Evolutionary conservation across 2,329 filamentous ascomycete genomes (phyloP), one percentile per base, ranked within the genome.

Genomic region (Beauveria asiatica): DNA sequence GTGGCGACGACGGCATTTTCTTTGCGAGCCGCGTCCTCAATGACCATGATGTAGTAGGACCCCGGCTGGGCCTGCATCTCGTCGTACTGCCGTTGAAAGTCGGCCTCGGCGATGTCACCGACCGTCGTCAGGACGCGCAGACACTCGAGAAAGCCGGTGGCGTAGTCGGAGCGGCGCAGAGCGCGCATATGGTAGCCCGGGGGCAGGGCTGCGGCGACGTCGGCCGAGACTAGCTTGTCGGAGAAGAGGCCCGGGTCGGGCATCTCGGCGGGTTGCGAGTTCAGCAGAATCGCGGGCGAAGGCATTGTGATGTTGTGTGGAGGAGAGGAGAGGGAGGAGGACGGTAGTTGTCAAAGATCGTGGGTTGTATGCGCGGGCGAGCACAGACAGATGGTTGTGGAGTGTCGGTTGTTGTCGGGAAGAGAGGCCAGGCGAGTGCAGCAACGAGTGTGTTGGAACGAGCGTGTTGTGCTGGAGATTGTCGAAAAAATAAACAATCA

Each of bases 121-220:
- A 97, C 93, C 8, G 90, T 94, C 2, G 94, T 97, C 68, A 99
- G 80, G 42, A 97, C 92, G 50, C 91, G 85, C 64, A 99, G 80
- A 62, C 94, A 93, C 70, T 96, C 91, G 67, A 99, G 86, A 74
- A 96, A 97, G 64, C 92, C 92, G 39, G 81, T 82, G 60, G 83
- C 77, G 76, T 87, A 96, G 76, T 99, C 94, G 67, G 81, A 82
- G 66, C 84, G 84, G 67, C 87, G 84, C 54, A 97, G 81, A 0
- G 93, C 86, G 27, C 94, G 91, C 70, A 96, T 83, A 30, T 80
- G 84, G 80, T 97, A 97, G 68, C 88, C 87, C 67, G 86, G 78
- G 48, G 94, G 93, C 0, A 97, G 85, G 19, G 80, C 81, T 45
- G 85, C 78, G 62, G 84, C 76, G 66, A 97, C 89, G 58, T 83